Evolutionary conservation across 208 protist genomes (phyloP).

Genomic region (Sergeia podlipaevii): DNA sequence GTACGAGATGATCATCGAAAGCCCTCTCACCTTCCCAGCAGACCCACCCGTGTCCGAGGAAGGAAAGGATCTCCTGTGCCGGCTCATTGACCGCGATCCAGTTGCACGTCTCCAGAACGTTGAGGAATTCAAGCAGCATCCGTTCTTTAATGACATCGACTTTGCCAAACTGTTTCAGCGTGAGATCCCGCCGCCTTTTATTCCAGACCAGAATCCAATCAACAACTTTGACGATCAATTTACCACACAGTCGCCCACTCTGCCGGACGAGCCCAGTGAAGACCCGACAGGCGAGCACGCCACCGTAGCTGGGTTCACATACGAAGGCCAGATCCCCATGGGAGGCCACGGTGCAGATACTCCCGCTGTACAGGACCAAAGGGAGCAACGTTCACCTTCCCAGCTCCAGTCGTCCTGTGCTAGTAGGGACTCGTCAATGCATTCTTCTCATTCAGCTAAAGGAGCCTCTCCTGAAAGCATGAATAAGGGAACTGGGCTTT

Average conservation of each 20-base stretch:
- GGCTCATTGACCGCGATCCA: conserved; percentile 83
- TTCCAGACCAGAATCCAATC: conserved; percentile 49
- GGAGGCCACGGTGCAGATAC: no score
- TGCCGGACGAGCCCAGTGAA: conserved; percentile 17
- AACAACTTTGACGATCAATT: conserved; percentile 85
- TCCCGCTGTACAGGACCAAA: no score
- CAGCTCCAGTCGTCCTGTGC: no score
- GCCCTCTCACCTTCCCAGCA: conserved; percentile 47
- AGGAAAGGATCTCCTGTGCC: conserved; percentile 68
- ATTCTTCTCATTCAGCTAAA: no score
- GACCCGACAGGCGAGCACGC: conserved; percentile 22
- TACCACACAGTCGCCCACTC: conserved; percentile 36
- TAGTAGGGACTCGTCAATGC: no score
- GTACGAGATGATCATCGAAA: conserved; percentile 81
- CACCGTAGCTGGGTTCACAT: conserved; percentile 66
- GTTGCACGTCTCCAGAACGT: conserved; percentile 64
- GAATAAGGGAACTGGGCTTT: no score
- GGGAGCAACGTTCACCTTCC: no score
- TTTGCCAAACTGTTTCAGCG: conserved; percentile 46
- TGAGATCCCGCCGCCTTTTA: conserved; percentile 69
- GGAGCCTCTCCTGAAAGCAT: no score
- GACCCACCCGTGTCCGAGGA: conserved; percentile 35
- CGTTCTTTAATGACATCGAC: conserved; percentile 81
- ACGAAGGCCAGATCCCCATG: conserved; percentile 53
- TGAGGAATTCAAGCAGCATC: conserved; percentile 79